Base-by-base conservation (phyloP, 108 stramenopile species). In the Thalassiosira profunda region DNA sequence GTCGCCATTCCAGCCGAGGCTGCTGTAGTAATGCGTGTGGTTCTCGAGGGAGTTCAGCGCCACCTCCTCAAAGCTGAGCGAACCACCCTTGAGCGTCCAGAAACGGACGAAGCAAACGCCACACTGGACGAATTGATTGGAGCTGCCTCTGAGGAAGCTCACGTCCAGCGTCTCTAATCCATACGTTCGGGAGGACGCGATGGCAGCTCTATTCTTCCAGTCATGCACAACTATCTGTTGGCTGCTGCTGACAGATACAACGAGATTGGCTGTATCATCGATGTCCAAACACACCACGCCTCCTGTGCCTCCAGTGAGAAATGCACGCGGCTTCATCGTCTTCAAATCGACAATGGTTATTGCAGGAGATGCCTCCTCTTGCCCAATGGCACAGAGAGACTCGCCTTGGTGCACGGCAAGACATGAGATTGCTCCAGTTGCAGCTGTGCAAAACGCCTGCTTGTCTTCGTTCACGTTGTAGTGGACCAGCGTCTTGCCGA, bases 351-450 rank as follows among this genome's bases (percentile, higher is more conserved):
- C 83, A 38, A 90, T 46, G 34, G 58, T 21, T 46, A 5, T 46
- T 23, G 11, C 21, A 46, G 21, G 44, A 10, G 83, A 80, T 28
- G 25, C n/a, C 10, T 36, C 47, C 18, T 72, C 53, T 58, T 91
- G 84, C 10, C 87, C 88, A 20, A 86, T 66, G 15, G 90, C 92
- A 20, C 89, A 64, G 14, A 84, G 43, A 15, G 23, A 53, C 11
- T 62, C 63, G 10, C 35, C 61, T 24, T 75, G 79, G 61, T 93
- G 85, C 10, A 83, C 4, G 10, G 88, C 65, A 10, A 93, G 33
- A 43, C 58, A 75, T 37, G 68, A 37, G 23, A 91, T 80, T 15
- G 84, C 64, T 25, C 82, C 92, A 4, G 42, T 64, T 42, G 87
- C 83, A 18, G 79, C 85, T 1, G 33, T 47, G 62, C 74, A 88